A percentile compares a stretch with the other conserved stretches of the same genome.
Evolutionary conservation across 257 asterid genomes (phyloP).

Genomic region (Plantago ovata): DNA sequence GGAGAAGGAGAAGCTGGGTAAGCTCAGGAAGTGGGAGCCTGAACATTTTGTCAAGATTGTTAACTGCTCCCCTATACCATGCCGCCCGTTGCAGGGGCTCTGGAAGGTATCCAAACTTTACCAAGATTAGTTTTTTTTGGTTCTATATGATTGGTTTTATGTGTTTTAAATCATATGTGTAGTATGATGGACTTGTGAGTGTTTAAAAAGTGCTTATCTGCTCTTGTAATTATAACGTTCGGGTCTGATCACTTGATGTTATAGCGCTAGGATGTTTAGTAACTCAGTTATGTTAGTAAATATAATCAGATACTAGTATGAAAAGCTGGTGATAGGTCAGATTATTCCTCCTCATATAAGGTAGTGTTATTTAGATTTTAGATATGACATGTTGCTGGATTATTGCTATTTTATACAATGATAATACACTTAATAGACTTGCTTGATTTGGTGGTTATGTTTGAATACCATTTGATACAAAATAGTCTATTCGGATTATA

Average conservation of each 20-base stretch:
- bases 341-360: neutral
- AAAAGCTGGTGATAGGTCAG: conserved; percentile 1
- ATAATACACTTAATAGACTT: neutral
- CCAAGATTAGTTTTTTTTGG: conserved; percentile 1
- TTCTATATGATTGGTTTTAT: neutral
- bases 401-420: too few relatives aligned
- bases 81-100: conserved; percentile 83
- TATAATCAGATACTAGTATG: conserved; percentile 1
- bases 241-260: too few relatives aligned
- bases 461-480: too few relatives aligned
- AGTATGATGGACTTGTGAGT: too few relatives aligned
- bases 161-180: neutral
- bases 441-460: conserved; percentile 2
- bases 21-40: conserved; percentile 57
- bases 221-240: too few relatives aligned
- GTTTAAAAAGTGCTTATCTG: too few relatives aligned
- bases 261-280: too few relatives aligned
- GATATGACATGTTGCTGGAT: too few relatives aligned
- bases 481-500: too few relatives aligned
- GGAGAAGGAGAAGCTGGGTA: conserved; percentile 69
- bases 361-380: too few relatives aligned
- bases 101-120: conserved; percentile 65
- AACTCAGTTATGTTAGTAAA: too few relatives aligned
- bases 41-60: conserved; percentile 74
- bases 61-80: conserved; percentile 59